These are phyloP conservation scores for Syzygium aromaticum DNA, from an alignment of 345 rosid species.

Conservation along the genomic window DNA sequence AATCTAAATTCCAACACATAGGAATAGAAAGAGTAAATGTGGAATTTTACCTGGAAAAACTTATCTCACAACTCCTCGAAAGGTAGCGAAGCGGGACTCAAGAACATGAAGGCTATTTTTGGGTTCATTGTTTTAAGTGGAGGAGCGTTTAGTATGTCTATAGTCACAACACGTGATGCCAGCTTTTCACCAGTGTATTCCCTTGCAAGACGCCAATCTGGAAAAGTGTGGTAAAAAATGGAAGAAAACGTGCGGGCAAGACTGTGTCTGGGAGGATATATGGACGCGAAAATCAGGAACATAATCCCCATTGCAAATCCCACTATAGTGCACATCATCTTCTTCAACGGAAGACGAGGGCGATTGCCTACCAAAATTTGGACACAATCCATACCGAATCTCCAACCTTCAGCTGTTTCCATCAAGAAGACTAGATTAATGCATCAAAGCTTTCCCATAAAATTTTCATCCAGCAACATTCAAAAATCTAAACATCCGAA, in stretches of 20 bases:
- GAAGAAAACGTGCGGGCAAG: constrained; percentile 21
- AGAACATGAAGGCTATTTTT: constrained; percentile 39
- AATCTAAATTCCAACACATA: too few species aligned
- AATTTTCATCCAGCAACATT: too few species aligned
- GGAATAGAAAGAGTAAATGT: too few species aligned
- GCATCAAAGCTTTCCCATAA: too few species aligned
- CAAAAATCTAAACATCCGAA: too few species aligned
- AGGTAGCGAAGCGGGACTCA: constrained; percentile 31
- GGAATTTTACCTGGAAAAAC: constrained; percentile 16
- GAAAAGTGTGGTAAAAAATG: constrained; percentile 19
- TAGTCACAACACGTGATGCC: constrained; percentile 23
- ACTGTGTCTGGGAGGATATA: constrained; percentile 19
- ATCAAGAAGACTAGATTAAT: too few species aligned
- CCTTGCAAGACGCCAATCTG: constrained; percentile 29
- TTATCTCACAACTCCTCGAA: constrained; percentile 43
- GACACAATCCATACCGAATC: too few species aligned
- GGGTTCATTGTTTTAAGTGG: constrained; percentile 8
- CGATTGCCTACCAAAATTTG: not conserved
- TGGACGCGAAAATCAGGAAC: constrained; percentile 28
- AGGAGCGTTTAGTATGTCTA: constrained; percentile 15
- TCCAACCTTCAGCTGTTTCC: too few species aligned
- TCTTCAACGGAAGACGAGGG: constrained; percentile 22
- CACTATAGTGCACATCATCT: constrained; percentile 30
- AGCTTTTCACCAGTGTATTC: constrained; percentile 25
- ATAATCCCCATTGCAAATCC: constrained; percentile 29